These are phyloP conservation scores for Antrodiella citrinella DNA, from an alignment of 768 basidiomycete species.

Conservation along the genomic window DNA sequence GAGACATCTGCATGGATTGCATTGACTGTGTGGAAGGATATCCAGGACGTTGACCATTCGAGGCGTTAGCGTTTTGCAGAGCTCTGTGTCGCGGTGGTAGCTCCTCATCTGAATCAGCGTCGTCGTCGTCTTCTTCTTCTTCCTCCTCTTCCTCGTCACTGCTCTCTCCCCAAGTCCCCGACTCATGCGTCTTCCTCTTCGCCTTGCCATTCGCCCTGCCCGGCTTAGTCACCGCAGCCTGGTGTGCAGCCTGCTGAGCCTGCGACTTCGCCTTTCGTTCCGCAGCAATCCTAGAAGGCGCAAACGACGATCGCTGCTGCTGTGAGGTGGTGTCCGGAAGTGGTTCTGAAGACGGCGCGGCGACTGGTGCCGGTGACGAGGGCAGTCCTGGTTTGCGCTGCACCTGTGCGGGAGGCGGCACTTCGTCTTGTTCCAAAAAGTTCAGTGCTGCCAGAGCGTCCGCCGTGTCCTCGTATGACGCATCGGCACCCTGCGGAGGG, in stretches of 20 bases:
- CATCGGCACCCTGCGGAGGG: slow-evolving; percentile 5
- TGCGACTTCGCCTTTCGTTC: slow-evolving; percentile 81
- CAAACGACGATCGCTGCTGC: slow-evolving; percentile 80
- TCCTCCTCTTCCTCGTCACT: slow-evolving; percentile 81
- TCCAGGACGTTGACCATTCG: background rate
- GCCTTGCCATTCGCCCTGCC: slow-evolving; percentile 44
- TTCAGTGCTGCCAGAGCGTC: slow-evolving; percentile 76
- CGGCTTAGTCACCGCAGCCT: slow-evolving; percentile 69
- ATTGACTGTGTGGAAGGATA: slow-evolving; percentile 1
- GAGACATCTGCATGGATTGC: background rate
- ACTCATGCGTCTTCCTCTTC: slow-evolving; percentile 34
- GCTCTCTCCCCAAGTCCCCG: slow-evolving; percentile 52
- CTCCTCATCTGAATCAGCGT: slow-evolving; percentile 55
- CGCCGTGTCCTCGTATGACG: slow-evolving; percentile 27
- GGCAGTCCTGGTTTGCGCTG: too few species aligned
- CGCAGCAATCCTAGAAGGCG: slow-evolving; percentile 73
- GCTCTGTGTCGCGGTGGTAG: slow-evolving; percentile 19
- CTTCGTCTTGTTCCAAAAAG: slow-evolving; percentile 54
- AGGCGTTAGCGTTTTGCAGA: background rate
- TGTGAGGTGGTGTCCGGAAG: slow-evolving; percentile 21
- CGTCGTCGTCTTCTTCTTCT: slow-evolving; percentile 60
- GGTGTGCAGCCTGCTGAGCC: slow-evolving; percentile 74
- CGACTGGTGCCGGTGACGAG: slow-evolving; percentile 20
- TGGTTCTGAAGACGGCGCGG: slow-evolving; percentile 16
- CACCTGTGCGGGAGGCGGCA: slow-evolving; percentile 14